Base-by-base conservation (phyloP, 768 basidiomycete species). In the Bullera alba region DNA sequence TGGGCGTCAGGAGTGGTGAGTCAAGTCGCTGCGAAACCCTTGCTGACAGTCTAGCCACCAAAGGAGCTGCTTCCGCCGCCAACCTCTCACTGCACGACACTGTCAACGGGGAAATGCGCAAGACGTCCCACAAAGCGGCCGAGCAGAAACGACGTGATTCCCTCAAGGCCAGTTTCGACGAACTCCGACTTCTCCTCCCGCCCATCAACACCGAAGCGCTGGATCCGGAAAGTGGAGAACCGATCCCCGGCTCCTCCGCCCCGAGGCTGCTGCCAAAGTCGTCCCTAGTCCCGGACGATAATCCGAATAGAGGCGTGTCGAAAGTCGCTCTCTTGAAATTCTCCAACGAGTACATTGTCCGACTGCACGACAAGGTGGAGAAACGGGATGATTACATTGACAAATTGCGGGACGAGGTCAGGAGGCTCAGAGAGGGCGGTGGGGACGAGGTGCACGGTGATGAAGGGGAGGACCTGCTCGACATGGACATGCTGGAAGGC, bases 61-160 rank as follows among this genome's bases (percentile, higher is more conserved):
- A 62, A 62, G 52, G 50, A 21, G 56, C 79, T 65, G 37, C 71
- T 72, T 35, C 74, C 73, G 25, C 77, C 77, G 29, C 72, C 79
- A 25, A 57, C 14, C 23, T 55, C 3, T 41, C 28, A 12, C 54
- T 43, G 8, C 39, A 50, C 4, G 64, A 67, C 29, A n/a, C n/a
- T n/a, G n/a, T n/a, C n/a, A n/a, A n/a, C n/a, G 56, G 54, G 21
- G 74, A 74, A 48, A 63, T 46, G n/a, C 67, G 72, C 10, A 68
- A 67, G 46, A 71, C 74, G 15, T 74, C 74, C 1, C 76, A 99
- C 74, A 97, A 96, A 74, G 87, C 84, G 12, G 95, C 95, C 4
- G 95, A 99, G 73, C 95, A 99, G 71, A 91, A 92, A 69, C 85
- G 95, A 38, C 83, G 95, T 7, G 93, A 99, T 73, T 91, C 88